Conservation (phyloP, 495 filamentous ascomycete species). For the Penicillium ucsense region DNA sequence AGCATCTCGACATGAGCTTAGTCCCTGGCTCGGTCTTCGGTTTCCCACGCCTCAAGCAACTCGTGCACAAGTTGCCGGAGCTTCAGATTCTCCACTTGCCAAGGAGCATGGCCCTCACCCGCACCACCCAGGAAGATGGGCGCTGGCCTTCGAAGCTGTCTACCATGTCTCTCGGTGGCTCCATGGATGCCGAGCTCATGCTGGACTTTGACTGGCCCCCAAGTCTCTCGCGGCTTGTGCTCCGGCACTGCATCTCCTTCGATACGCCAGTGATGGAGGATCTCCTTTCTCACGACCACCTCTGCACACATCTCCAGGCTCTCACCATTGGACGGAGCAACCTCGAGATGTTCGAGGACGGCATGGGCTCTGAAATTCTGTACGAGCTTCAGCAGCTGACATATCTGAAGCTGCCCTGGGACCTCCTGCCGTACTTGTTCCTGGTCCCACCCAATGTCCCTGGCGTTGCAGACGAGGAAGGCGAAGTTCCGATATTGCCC, state of each 20-base stretch:
- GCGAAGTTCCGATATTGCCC: background rate
- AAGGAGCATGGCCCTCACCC: conserved; percentile 28
- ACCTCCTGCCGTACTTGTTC: background rate
- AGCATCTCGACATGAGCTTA: conserved; percentile 48
- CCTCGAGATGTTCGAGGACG: background rate
- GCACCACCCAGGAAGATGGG: conserved; percentile 5
- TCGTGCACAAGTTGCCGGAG: conserved; percentile 37
- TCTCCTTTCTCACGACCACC: background rate
- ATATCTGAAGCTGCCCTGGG: background rate
- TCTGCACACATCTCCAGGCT: background rate
- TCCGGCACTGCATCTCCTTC: background rate
- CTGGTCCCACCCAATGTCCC: background rate
- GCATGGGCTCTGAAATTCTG: background rate
- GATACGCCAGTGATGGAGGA: background rate
- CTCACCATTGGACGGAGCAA: background rate
- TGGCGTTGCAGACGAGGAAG: background rate
- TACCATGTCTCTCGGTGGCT: background rate
- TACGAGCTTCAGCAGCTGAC: background rate
- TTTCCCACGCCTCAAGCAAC: conserved; percentile 42
- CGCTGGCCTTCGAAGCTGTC: background rate
- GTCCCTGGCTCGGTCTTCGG: conserved; percentile 41
- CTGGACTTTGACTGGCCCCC: background rate
- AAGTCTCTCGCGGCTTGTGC: background rate
- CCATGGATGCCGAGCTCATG: background rate
- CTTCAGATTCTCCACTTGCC: conserved; percentile 48